phyloP scores from a whole-genome alignment of 225 moss, liverwort and hornwort genomes.

The Neckera pumila region DNA sequence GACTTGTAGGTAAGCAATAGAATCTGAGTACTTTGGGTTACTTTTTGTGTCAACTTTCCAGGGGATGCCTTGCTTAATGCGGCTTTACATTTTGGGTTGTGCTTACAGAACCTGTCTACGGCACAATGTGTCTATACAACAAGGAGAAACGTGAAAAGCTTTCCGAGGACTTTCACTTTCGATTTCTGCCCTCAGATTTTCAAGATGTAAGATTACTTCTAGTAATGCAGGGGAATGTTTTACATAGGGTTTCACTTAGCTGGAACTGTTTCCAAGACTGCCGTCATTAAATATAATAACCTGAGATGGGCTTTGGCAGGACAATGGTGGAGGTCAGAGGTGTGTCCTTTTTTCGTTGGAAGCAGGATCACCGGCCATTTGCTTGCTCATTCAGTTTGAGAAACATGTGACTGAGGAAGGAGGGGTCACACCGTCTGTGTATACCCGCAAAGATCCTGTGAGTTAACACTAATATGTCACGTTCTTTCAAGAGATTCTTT shows the following conservation, averaged over 20 bases:
- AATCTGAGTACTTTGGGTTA: neutral
- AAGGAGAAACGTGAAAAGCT: conserved; percentile 94
- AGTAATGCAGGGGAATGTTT: neutral
- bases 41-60: neutral
- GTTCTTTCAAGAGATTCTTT: neutral
- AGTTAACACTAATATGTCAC: conserved; percentile 8
- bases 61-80: neutral
- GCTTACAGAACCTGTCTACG: conserved; percentile 83
- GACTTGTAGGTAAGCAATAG: conserved; percentile 76
- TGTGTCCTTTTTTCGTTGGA: conserved; percentile 83
- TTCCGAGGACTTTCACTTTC: conserved; percentile 91
- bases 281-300: neutral
- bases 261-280: neutral
- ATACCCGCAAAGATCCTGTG: conserved; percentile 98
- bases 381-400: conserved; percentile 93
- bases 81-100: neutral
- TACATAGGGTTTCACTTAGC: neutral
- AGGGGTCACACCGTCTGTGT: conserved; percentile 97
- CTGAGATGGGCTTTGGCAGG: conserved; percentile 17
- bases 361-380: conserved; percentile 73
- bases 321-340: conserved; percentile 52
- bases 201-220: conserved; percentile 58
- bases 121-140: conserved; percentile 86
- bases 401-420: conserved; percentile 99
- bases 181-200: conserved; percentile 80